These are phyloP conservation scores for Trypanosoma brucei DNA, from an alignment of 208 protist genomes.

Conservation along the genomic window DNA sequence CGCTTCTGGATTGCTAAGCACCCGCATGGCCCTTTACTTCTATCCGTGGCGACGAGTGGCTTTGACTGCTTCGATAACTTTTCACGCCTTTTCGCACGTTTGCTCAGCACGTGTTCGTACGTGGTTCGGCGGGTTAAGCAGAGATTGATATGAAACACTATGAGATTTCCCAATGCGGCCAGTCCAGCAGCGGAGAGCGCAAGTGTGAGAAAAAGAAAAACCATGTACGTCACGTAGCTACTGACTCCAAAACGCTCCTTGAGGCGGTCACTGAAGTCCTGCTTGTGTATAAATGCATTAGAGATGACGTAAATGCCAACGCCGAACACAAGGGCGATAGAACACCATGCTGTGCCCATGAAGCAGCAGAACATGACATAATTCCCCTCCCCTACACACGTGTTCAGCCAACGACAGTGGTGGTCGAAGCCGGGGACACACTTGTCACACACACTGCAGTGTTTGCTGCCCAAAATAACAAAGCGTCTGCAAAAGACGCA, in stretches of 20 bases:
- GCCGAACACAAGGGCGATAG: slow-evolving; percentile 53
- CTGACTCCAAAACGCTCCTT: slow-evolving; percentile 6
- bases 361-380: slow-evolving; percentile 77
- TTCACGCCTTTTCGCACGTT: slow-evolving; percentile 55
- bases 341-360: slow-evolving; percentile 53
- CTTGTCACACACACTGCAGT: slow-evolving; percentile 89
- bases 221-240: slow-evolving; percentile 39
- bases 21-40: slow-evolving; percentile 13
- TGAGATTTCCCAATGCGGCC: slow-evolving; percentile 57
- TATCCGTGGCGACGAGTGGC: slow-evolving; percentile 1
- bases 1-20: slow-evolving; percentile 54
- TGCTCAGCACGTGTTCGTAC: slow-evolving; percentile 69
- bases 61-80: slow-evolving; percentile 21
- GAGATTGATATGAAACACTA: slow-evolving; percentile 76
- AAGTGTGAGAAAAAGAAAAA: slow-evolving; percentile 63
- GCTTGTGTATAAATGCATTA: slow-evolving; percentile 33
- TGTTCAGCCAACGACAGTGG: slow-evolving; percentile 91
- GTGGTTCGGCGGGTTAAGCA: slow-evolving; percentile 52
- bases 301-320: slow-evolving; percentile 63
- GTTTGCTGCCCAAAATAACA: slow-evolving; percentile 66
- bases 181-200: slow-evolving; percentile 28
- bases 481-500: slow-evolving; percentile 84
- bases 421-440: slow-evolving; percentile 90
- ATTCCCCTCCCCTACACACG: slow-evolving; percentile 78
- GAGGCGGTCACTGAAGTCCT: slow-evolving; percentile 41